These are phyloP conservation scores for Fusarium nurragi DNA, from an alignment of 2,329 filamentous ascomycete genomes.

Conservation along the genomic window DNA sequence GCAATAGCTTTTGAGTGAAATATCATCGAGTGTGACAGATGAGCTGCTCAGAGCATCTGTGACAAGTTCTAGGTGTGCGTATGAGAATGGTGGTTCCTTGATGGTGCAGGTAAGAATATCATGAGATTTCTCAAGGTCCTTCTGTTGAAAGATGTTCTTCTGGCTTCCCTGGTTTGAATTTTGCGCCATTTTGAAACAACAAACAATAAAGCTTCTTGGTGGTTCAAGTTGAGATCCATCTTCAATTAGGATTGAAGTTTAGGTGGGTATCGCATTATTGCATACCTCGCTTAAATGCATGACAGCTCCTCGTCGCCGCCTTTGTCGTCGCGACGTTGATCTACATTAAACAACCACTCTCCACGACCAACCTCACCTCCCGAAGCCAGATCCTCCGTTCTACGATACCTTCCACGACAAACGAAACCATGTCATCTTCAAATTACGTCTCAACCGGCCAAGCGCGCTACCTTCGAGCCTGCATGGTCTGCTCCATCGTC, in stretches of 20 bases:
- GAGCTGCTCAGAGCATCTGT: slow-evolving; percentile 41
- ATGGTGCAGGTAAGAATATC: slow-evolving; percentile 64
- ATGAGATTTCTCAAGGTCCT: slow-evolving; percentile 53
- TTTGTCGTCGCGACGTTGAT: slow-evolving; percentile 20
- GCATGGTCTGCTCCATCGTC: slow-evolving; percentile 98
- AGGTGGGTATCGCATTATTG: slow-evolving; percentile 18
- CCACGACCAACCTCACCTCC: not conserved
- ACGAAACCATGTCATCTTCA: slow-evolving; percentile 51
- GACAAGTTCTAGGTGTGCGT: slow-evolving; percentile 64
- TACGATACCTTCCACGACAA: not conserved
- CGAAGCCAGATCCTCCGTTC: not conserved
- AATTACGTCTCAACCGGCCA: slow-evolving; percentile 79
- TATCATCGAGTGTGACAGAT: slow-evolving; percentile 60
- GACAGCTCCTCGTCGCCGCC: slow-evolving; percentile 9
- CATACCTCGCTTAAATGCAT: slow-evolving; percentile 39
- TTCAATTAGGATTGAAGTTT: slow-evolving; percentile 15
- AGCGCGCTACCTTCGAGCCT: slow-evolving; percentile 89
- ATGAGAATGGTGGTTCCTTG: slow-evolving; percentile 63
- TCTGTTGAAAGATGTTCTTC: slow-evolving; percentile 45
- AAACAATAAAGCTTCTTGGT: not conserved
- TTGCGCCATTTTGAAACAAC: slow-evolving; percentile 37
- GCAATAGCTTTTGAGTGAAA: slow-evolving; percentile 71
- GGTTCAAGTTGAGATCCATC: slow-evolving; percentile 4
- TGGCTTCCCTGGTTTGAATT: slow-evolving; percentile 24
- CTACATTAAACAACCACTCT: slow-evolving; percentile 8